Conservation (phyloP, 768 basidiomycete genomes). For the Xerocomus spinulosus region DNA sequence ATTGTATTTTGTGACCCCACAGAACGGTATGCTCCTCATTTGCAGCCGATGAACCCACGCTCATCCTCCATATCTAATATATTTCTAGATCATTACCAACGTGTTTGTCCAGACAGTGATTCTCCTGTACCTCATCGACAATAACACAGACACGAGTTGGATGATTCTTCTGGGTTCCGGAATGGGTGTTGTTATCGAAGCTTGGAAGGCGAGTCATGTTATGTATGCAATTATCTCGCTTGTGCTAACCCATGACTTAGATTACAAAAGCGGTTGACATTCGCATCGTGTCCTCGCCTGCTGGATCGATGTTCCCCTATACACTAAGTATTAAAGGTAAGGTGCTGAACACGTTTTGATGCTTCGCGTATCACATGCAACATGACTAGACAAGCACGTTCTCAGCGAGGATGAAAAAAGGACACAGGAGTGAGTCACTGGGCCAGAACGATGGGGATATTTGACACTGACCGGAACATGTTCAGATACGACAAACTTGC, state of each 20-base stretch:
- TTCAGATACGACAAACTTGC: conserved; percentile 84
- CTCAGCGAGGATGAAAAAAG: conserved; percentile 96
- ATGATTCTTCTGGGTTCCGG: conserved; percentile 94
- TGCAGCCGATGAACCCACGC: conserved; percentile 9
- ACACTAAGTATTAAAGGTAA: conserved; percentile 75
- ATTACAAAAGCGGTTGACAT: conserved; percentile 92
- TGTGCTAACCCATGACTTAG: conserved; percentile 34
- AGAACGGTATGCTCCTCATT: conserved; percentile 49
- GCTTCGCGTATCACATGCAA: conserved; percentile 8
- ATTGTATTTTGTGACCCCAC: conserved; percentile 17
- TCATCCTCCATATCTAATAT: conserved; percentile 10
- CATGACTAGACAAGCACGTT: conserved; percentile 77
- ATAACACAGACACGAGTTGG: conserved; percentile 93
- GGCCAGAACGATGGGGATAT: conserved; percentile 18
- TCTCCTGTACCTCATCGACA: conserved; percentile 90
- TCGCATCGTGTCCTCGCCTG: conserved; percentile 51
- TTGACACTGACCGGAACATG: conserved; percentile 2
- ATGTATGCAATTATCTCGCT: conserved; percentile 8
- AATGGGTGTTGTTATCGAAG: conserved; percentile 78
- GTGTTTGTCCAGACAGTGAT: conserved; percentile 90
- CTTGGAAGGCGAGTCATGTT: conserved; percentile 73
- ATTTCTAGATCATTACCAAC: conserved; percentile 73
- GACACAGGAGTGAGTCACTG: conserved; percentile 89
- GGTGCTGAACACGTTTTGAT: conserved; percentile 19
- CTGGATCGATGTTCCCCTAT: conserved; percentile 73